Evolutionary conservation across 306 rosid genomes (phyloP).

Genomic region (Quercus robur): DNA sequence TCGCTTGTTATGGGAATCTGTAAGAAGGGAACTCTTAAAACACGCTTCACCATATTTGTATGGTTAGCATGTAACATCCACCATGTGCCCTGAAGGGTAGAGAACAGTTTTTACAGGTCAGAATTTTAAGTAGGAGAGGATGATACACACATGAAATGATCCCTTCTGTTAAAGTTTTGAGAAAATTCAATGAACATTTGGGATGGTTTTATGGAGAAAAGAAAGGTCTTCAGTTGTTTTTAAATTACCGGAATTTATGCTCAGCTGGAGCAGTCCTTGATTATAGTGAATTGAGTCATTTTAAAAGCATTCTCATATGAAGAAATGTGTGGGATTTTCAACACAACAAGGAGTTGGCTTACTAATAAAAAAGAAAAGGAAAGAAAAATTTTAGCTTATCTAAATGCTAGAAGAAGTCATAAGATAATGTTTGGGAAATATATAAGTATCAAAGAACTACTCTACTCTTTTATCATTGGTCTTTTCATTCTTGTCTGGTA

Average conservation of each 20-base stretch:
- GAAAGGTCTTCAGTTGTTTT: neutral
- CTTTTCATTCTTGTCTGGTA: neutral
- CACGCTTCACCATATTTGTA: neutral
- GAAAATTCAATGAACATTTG: neutral
- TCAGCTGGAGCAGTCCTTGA: neutral
- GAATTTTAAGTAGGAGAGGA: neutral
- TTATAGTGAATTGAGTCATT: neutral
- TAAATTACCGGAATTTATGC: neutral
- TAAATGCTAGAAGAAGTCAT: neutral
- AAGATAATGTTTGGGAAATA: neutral
- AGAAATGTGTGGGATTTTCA: neutral
- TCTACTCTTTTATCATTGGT: neutral
- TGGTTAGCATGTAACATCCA: neutral
- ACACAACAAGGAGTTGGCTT: too few relatives aligned
- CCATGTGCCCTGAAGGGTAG: neutral
- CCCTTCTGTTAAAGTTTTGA: neutral
- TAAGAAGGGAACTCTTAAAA: neutral
- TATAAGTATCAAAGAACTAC: neutral
- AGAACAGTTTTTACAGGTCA: neutral
- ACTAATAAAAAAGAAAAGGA: too few relatives aligned
- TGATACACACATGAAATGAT: neutral
- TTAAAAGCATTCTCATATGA: neutral
- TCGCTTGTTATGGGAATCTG: neutral
- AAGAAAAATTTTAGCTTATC: neutral
- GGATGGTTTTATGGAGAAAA: neutral